phyloP scores from a whole-genome alignment of 2,329 filamentous ascomycete species.

The Cryphonectria radicalis region DNA sequence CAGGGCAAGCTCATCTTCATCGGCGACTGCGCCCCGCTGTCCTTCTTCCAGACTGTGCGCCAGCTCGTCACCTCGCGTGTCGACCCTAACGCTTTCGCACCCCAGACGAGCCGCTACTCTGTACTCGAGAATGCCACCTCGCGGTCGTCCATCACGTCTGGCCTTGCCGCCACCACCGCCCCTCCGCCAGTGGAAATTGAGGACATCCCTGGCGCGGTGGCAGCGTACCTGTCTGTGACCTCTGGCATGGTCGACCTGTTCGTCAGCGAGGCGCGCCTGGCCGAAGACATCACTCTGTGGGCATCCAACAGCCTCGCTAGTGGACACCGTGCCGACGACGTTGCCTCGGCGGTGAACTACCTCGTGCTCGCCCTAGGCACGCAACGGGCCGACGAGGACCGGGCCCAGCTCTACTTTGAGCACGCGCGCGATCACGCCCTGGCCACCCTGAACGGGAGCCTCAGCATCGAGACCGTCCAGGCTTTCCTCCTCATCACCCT shows the following conservation, averaged over 20 bases:
- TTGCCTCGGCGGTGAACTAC: slow-evolving; percentile 49
- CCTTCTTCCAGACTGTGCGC: slow-evolving; percentile 59
- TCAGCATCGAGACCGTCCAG: slow-evolving; percentile 55
- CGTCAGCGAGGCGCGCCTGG: slow-evolving; percentile 42
- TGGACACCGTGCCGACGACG: slow-evolving; percentile 42
- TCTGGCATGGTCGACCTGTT: slow-evolving; percentile 55
- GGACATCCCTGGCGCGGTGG: slow-evolving; percentile 39
- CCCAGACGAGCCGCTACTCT: slow-evolving; percentile 54
- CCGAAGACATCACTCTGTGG: slow-evolving; percentile 49
- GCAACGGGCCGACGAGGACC: slow-evolving; percentile 46
- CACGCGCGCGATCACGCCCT: slow-evolving; percentile 53
- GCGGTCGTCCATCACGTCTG: slow-evolving; percentile 42
- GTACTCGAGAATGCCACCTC: slow-evolving; percentile 52
- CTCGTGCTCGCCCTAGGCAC: slow-evolving; percentile 56
- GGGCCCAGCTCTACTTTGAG: slow-evolving; percentile 53
- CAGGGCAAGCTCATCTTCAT: slow-evolving; percentile 61
- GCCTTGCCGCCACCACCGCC: background rate
- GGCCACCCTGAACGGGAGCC: slow-evolving; percentile 48
- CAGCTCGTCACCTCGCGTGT: slow-evolving; percentile 55
- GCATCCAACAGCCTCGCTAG: slow-evolving; percentile 39
- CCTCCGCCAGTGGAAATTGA: slow-evolving; percentile 37
- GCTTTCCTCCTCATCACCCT: slow-evolving; percentile 55
- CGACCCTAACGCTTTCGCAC: slow-evolving; percentile 55
- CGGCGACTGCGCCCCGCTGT: slow-evolving; percentile 60
- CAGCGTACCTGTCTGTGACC: slow-evolving; percentile 46